phyloP scores from a whole-genome alignment of 129 eudicot species.

The Pseudognaphalium luteoalbum region DNA sequence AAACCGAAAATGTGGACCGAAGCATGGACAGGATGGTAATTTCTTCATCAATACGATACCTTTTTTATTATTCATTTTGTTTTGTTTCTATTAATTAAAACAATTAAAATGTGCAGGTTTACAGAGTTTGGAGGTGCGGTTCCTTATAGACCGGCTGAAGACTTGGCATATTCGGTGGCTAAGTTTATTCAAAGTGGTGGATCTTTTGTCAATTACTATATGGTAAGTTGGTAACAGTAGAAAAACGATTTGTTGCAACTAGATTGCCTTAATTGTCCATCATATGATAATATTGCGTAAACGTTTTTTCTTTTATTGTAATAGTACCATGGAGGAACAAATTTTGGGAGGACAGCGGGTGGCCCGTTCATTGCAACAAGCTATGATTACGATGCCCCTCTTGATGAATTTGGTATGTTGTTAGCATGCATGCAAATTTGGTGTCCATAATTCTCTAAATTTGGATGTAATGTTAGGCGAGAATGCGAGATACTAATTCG shows the following conservation, averaged over 20 bases:
- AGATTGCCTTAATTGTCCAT: background rate
- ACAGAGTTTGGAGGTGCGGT: constrained; percentile 97
- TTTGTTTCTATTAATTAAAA: background rate
- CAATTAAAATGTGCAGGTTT: constrained; percentile 49
- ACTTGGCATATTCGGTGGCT: constrained; percentile 90
- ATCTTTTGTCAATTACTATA: constrained; percentile 84
- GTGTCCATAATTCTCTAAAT: constrained; percentile 19
- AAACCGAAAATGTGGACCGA: constrained; percentile 99
- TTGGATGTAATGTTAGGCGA: constrained; percentile 29
- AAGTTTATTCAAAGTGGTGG: constrained; percentile 92
- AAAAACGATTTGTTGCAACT: constrained; percentile 8
- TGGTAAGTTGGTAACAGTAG: constrained; percentile 46
- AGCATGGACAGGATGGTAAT: constrained; percentile 98
- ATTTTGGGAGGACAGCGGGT: constrained; percentile 94
- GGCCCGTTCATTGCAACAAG: constrained; percentile 99
- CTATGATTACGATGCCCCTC: constrained; percentile 98
- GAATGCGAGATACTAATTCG: constrained; percentile 4
- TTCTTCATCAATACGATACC: background rate
- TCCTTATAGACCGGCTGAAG: constrained; percentile 97
- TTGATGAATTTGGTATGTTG: constrained; percentile 90
- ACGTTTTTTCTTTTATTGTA: constrained; percentile 15
- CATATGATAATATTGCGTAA: background rate
- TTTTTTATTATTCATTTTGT: background rate
- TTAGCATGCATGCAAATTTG: constrained; percentile 18
- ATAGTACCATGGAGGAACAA: constrained; percentile 98